These are phyloP conservation scores for Pestalotiopsis sp. DNA, from an alignment of 2,329 filamentous ascomycete genomes.

Conservation along the genomic window DNA sequence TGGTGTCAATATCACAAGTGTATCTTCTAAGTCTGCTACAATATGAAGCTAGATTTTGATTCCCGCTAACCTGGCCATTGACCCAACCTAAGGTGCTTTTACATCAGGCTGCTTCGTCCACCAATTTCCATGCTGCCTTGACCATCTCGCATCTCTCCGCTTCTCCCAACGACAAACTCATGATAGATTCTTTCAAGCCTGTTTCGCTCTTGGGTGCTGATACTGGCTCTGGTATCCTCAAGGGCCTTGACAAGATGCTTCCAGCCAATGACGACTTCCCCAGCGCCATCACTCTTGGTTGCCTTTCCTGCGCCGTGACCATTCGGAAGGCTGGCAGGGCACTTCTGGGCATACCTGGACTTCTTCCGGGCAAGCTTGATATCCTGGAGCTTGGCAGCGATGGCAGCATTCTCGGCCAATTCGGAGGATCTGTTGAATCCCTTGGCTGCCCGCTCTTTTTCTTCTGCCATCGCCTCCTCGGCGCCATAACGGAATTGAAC, in stretches of 20 bases:
- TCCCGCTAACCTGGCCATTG: too few species aligned
- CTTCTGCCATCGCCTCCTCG: slow-evolving; percentile 50
- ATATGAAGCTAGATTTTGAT: too few species aligned
- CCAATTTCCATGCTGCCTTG: slow-evolving; percentile 92
- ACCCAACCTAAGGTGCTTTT: slow-evolving; percentile 17
- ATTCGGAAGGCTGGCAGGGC: slow-evolving; percentile 27
- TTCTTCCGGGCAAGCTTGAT: slow-evolving; percentile 74
- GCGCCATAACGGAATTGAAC: slow-evolving; percentile 83
- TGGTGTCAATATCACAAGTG: too few species aligned
- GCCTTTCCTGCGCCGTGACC: slow-evolving; percentile 25
- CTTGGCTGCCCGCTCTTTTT: slow-evolving; percentile 38
- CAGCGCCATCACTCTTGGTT: slow-evolving; percentile 44
- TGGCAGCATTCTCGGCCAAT: slow-evolving; percentile 76
- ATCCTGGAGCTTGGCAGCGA: slow-evolving; percentile 79
- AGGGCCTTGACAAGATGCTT: slow-evolving; percentile 80
- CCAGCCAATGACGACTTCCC: slow-evolving; percentile 82
- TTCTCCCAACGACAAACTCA: slow-evolving; percentile 91
- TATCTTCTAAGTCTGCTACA: too few species aligned
- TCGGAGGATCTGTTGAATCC: slow-evolving; percentile 54
- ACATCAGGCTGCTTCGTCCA: slow-evolving; percentile 93
- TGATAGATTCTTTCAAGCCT: slow-evolving; percentile 81
- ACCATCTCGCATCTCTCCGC: slow-evolving; percentile 93
- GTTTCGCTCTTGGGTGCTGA: slow-evolving; percentile 75
- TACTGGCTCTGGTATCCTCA: slow-evolving; percentile 77
- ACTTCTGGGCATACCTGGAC: slow-evolving; percentile 53